Evolutionary conservation across 2,329 filamentous ascomycete species (phyloP).

Genomic region (Calonectria henricotiae): DNA sequence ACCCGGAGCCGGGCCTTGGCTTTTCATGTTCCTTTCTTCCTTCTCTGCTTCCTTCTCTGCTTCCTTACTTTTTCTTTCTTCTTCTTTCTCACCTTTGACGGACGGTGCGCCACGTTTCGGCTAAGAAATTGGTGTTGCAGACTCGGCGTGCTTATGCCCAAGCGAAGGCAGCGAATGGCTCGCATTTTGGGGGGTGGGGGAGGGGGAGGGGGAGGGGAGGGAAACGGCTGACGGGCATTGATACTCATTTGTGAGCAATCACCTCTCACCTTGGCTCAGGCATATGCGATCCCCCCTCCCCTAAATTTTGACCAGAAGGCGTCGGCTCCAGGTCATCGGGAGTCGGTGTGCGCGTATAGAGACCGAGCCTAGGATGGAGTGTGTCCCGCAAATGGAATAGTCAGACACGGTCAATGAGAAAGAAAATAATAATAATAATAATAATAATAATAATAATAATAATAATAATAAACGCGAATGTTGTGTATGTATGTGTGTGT

Average conservation of each 20-base stretch:
- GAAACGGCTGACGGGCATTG: conserved; percentile 4
- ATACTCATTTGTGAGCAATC: conserved; percentile 23
- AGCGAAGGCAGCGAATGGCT: conserved; percentile 1
- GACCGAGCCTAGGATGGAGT: not conserved
- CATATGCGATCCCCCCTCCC: not conserved
- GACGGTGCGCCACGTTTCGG: conserved; percentile 18
- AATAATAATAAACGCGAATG: no score
- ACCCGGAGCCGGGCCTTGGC: not conserved
- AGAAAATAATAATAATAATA: no score
- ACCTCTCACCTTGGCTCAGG: conserved; percentile 4
- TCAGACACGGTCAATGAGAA: no score
- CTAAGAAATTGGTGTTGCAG: conserved; percentile 18
- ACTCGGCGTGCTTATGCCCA: not conserved
- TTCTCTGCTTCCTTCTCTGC: conserved; percentile 4
- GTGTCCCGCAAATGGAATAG: not conserved
- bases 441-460: no score
- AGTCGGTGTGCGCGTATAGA: conserved; percentile 2
- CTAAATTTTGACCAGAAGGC: not conserved
- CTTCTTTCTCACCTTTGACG: conserved; percentile 4
- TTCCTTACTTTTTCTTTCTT: conserved; percentile 5
- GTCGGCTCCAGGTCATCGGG: not conserved
- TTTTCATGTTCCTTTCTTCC: not conserved
- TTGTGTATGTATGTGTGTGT: not conserved
- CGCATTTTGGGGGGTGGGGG: not conserved
- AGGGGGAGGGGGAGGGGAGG: not conserved